A percentile compares a stretch with the other conserved stretches of the same genome.
phyloP scores from a whole-genome alignment of 345 rosid species.

The Populus nigra region DNA sequence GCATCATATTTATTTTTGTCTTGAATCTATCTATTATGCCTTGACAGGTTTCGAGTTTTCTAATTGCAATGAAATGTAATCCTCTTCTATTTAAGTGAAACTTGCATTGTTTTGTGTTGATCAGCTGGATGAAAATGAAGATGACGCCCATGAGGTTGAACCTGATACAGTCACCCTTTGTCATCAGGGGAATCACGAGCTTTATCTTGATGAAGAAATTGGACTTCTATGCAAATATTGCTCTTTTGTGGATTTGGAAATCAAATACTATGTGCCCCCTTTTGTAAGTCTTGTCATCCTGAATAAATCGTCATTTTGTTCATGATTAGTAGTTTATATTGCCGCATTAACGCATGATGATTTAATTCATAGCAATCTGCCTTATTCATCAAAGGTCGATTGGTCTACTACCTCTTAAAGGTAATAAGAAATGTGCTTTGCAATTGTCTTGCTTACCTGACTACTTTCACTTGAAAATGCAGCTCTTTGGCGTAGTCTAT shows the following conservation, averaged over 20 bases:
- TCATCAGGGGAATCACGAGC: conserved; percentile 40
- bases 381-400: too few relatives aligned
- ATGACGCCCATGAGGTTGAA: conserved; percentile 6
- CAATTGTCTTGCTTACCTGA: too few relatives aligned
- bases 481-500: too few relatives aligned
- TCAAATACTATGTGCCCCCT: conserved; percentile 37
- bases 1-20: not conserved
- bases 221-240: conserved; percentile 50
- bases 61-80: not conserved
- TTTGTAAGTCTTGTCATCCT: conserved; percentile 40
- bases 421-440: too few relatives aligned
- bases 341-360: not conserved
- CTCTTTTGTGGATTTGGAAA: conserved; percentile 35
- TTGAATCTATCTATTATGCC: not conserved
- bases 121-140: conserved; percentile 15
- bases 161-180: conserved; percentile 17
- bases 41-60: not conserved
- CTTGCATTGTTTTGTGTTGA: conserved; percentile 3
- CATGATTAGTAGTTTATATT: not conserved
- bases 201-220: conserved; percentile 49
- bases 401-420: too few relatives aligned
- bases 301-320: not conserved
- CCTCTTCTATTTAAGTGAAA: not conserved
- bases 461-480: too few relatives aligned
- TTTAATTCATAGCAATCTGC: not conserved